Percentiles rank a stretch among this genome's conserved stretches.
Conservation (phyloP, 495 filamentous ascomycete genomes). For the Glonium stellatum region DNA sequence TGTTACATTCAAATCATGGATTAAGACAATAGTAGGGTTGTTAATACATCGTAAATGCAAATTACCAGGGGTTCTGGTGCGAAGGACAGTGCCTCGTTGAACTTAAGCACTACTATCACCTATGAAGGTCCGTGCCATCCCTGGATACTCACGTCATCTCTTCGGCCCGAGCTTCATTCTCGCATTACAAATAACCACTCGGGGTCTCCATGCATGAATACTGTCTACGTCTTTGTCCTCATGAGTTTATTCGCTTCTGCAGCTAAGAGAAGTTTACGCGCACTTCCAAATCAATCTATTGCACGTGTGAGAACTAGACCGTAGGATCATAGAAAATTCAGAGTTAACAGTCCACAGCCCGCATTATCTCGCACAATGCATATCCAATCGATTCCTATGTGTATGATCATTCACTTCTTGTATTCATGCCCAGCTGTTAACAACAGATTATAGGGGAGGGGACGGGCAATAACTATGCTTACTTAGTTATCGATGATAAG, state of each 20-base stretch:
- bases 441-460: constrained; percentile 68
- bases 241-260: constrained; percentile 24
- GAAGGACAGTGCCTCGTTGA: too few species aligned
- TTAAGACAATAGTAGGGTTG: too few species aligned
- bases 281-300: constrained; percentile 10
- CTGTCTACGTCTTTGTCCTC: constrained; percentile 13
- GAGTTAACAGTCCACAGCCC: constrained; percentile 17
- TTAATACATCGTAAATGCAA: too few species aligned
- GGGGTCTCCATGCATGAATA: neutral
- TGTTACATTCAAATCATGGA: too few species aligned
- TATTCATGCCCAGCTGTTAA: neutral
- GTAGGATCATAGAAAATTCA: neutral
- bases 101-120: too few species aligned
- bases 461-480: constrained; percentile 90
- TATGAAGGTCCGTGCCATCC: neutral
- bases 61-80: too few species aligned
- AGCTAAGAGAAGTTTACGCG: constrained; percentile 11
- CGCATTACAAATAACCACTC: neutral
- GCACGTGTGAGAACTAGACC: constrained; percentile 6
- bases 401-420: constrained; percentile 47
- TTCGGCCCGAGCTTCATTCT: neutral
- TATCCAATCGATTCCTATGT: constrained; percentile 97
- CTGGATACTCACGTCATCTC: neutral
- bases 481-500: constrained; percentile 85
- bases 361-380: constrained; percentile 59